phyloP scores from a whole-genome alignment of 495 filamentous ascomycete genomes.

The Hypoxylon lienhwacheense region DNA sequence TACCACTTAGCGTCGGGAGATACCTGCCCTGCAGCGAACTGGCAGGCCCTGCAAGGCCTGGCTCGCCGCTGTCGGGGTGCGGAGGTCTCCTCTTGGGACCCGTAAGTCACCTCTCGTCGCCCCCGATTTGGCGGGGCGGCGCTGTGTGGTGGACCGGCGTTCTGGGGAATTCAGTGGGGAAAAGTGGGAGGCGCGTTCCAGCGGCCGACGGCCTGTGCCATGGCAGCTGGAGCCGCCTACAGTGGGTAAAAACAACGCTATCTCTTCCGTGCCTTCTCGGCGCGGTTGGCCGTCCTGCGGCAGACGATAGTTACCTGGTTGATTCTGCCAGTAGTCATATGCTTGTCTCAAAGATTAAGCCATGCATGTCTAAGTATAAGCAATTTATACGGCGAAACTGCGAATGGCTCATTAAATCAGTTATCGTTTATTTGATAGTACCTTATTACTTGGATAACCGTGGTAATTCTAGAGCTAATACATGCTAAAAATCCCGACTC shows the following conservation, averaged over 20 bases:
- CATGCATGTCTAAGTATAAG: background rate
- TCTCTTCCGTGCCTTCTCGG: background rate
- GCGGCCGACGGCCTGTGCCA: background rate
- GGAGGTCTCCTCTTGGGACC: background rate
- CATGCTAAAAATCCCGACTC: background rate
- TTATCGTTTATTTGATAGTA: background rate
- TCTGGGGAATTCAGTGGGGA: background rate
- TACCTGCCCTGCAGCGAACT: background rate
- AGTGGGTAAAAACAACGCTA: background rate
- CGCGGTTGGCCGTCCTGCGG: background rate
- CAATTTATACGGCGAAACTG: background rate
- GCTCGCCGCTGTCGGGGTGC: too few relatives aligned
- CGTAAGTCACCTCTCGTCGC: background rate
- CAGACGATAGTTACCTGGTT: background rate
- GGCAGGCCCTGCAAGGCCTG: background rate
- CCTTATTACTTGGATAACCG: background rate
- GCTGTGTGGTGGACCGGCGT: background rate
- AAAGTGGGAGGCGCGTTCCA: background rate
- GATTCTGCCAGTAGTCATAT: background rate
- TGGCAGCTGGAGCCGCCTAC: background rate
- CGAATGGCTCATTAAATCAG: background rate
- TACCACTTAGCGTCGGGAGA: background rate
- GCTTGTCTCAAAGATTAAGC: background rate
- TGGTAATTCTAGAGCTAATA: background rate
- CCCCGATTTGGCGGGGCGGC: background rate